A percentile compares a stretch with the other conserved stretches of the same genome.
phyloP scores from a whole-genome alignment of 306 rosid genomes.

The Acacia crassicarpa region DNA sequence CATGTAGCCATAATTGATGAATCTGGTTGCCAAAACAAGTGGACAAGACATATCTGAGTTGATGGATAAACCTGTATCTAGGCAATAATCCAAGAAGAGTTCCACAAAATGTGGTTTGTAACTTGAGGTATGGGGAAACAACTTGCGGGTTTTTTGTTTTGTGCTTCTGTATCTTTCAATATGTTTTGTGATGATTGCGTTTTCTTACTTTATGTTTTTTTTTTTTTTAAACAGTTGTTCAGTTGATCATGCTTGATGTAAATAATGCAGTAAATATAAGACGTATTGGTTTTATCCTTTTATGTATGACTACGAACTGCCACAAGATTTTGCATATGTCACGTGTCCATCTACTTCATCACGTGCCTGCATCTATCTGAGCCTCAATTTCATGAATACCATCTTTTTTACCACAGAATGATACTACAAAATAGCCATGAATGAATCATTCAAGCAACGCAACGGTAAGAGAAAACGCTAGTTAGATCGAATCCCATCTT shows the following conservation, averaged over 20 bases:
- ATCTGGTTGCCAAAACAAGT: constrained; percentile 35
- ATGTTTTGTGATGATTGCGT: background rate
- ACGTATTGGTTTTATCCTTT: background rate
- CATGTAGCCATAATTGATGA: constrained; percentile 33
- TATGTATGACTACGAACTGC: background rate
- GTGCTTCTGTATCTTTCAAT: background rate
- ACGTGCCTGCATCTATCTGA: background rate
- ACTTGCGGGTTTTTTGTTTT: too few species aligned
- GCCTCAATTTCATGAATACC: background rate
- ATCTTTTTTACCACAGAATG: background rate
- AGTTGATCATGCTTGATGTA: constrained; percentile 16
- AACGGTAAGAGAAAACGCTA: too few species aligned
- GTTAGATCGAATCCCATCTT: too few species aligned
- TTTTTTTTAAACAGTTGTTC: background rate
- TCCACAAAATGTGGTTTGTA: background rate
- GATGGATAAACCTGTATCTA: constrained; percentile 25
- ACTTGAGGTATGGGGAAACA: background rate
- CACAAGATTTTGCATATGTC: background rate
- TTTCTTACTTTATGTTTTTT: background rate
- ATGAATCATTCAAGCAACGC: too few species aligned
- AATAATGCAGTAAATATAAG: constrained; percentile 5
- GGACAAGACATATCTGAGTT: constrained; percentile 23
- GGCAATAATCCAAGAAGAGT: constrained; percentile 16
- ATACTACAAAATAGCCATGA: background rate
- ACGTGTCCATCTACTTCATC: background rate